Conservation (phyloP, 257 asterid genomes). For the Cynanchum wilfordii region DNA sequence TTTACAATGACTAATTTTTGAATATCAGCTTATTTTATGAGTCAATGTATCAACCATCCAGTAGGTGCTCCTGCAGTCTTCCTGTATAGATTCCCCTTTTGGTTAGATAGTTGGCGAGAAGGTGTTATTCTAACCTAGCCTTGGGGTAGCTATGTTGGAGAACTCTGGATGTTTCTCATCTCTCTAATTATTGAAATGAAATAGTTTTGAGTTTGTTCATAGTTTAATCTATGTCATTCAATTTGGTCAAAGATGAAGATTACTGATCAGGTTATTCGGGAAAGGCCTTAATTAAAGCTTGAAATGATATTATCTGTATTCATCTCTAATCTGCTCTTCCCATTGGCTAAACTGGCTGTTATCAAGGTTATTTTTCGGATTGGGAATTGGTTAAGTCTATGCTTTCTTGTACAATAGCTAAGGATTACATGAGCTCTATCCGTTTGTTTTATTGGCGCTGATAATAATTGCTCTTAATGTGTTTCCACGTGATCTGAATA, state of each 20-base stretch:
- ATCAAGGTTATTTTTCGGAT: background rate
- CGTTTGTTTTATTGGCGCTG: background rate
- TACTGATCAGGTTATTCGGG: background rate
- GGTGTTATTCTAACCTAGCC: background rate
- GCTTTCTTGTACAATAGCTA: background rate
- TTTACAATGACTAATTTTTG: background rate
- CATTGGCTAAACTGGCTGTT: no score
- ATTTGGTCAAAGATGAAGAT: background rate
- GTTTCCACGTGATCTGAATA: background rate
- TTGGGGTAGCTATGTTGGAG: background rate
- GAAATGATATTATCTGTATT: background rate
- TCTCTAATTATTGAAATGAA: background rate
- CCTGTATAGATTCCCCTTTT: background rate
- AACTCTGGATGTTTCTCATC: background rate
- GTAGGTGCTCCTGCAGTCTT: background rate
- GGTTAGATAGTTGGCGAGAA: background rate
- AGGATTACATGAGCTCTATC: background rate
- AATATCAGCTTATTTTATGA: background rate
- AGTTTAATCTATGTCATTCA: background rate
- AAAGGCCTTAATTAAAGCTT: background rate
- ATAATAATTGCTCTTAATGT: background rate
- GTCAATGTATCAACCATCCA: background rate
- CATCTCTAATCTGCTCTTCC: background rate
- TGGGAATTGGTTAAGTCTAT: background rate
- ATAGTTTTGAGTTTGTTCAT: background rate